Conservation (phyloP, 305 asterid genomes). For the Ruellia speciosa region DNA sequence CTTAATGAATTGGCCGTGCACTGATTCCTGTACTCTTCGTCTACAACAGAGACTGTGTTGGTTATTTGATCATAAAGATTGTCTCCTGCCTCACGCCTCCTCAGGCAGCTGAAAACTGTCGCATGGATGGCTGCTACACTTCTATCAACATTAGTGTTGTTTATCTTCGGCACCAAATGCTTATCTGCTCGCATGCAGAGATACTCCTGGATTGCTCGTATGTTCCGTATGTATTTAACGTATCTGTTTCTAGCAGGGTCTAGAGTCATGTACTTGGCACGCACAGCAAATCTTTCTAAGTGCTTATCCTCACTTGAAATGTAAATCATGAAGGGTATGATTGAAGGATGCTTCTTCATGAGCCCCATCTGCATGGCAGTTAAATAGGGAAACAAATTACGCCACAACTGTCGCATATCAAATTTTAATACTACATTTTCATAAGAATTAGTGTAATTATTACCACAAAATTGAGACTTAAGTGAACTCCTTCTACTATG, state of each 20-base stretch:
- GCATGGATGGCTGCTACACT: slow-evolving; percentile 97
- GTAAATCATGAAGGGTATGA: slow-evolving; percentile 89
- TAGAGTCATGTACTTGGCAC: slow-evolving; percentile 95
- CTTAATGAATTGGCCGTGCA: slow-evolving; percentile 81
- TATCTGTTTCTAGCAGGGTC: slow-evolving; percentile 95
- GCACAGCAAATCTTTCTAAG: slow-evolving; percentile 93
- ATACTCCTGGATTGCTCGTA: slow-evolving; percentile 90
- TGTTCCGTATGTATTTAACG: slow-evolving; percentile 87
- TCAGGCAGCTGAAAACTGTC: slow-evolving; percentile 84
- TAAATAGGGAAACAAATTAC: slow-evolving; percentile 4
- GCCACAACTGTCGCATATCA: slow-evolving; percentile 9
- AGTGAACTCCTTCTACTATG: slow-evolving; percentile 95
- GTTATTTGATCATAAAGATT: slow-evolving; percentile 67
- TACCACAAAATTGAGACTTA: slow-evolving; percentile 99
- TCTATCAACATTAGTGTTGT: slow-evolving; percentile 91
- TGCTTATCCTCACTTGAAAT: slow-evolving; percentile 91
- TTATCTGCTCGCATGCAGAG: slow-evolving; percentile 93
- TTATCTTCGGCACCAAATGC: slow-evolving; percentile 89
- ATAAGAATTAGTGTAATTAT: slow-evolving; percentile 11
- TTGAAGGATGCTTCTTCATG: slow-evolving; percentile 97
- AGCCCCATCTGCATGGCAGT: slow-evolving; percentile 82
- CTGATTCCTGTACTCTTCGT: slow-evolving; percentile 91
- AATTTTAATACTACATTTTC: slow-evolving; percentile 3
- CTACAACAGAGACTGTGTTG: slow-evolving; percentile 55
- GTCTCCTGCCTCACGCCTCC: slow-evolving; percentile 79